Evolutionary conservation across 495 filamentous ascomycete genomes (phyloP), one percentile per base, ranked within the genome.

Genomic region (Immersiella caudata): DNA sequence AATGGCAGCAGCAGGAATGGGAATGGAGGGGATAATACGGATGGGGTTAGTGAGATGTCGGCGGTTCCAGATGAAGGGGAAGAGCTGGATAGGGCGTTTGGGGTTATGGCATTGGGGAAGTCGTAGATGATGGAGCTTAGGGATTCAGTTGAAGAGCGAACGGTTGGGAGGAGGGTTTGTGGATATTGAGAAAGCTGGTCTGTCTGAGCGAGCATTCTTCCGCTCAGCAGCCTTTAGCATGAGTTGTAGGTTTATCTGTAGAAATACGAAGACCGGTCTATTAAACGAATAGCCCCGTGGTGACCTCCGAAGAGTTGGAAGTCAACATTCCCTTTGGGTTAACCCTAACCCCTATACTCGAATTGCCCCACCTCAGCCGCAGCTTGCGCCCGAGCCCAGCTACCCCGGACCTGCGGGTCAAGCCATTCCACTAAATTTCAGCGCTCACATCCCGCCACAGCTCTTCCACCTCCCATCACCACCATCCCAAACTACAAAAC

Each of bases 61-160:
- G 79, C 78, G 3, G 83, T 75, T 33, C 71, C 84, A 5, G 81
- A 85, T 18, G 79, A 89, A 68, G 94, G 93, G 5, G 91, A 89
- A 68, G 91, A 96, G 78, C 75, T 99, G 68, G 94, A 99, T 82
- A 80, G 92, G 67, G 93, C 89, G 52, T 98, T 97, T 86, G 94
- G 94, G 0, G 86, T 85, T 27, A 77, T 93, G 76, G 83, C 76
- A 18, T 63, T 76, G 69, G 71, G 69, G 24, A 52, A 65, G 24
- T 59, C 24, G 21, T 60, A 56, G 58, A 7, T 12, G 40, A 24
- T 21, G 21, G 8, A 27, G 25, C n/a, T n/a, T n/a, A n/a, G 16
- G 46, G 20, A 2, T 33, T 33, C 29, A 33, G 29, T 33, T 33
- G 29, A 33, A 33, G 29, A 33, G n/a, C n/a, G n/a, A 33, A 8